Conservation (phyloP, 2,329 filamentous ascomycete genomes). For the Rutstroemia sp. region DNA sequence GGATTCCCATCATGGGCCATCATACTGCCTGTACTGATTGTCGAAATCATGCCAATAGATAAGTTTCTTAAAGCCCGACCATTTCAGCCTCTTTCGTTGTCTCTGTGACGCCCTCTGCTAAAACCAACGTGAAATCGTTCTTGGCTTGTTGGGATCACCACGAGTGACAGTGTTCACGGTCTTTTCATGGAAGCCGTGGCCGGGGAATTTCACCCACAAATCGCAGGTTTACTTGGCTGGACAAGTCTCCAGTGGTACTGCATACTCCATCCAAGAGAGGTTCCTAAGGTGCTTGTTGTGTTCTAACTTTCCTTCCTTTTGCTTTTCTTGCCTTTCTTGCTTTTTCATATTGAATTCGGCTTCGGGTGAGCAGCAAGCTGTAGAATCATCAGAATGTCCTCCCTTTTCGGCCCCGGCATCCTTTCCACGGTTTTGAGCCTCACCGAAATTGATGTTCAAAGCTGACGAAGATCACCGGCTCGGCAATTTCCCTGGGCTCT, state of each 20-base stretch:
- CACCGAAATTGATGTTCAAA: background rate
- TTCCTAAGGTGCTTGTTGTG: background rate
- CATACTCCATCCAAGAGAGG: background rate
- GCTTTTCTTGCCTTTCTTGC: background rate
- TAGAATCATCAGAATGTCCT: background rate
- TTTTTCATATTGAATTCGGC: background rate
- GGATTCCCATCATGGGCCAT: too few relatives aligned
- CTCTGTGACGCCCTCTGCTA: too few relatives aligned
- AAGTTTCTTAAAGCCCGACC: too few relatives aligned
- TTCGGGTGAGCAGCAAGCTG: background rate
- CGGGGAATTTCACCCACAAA: constrained; percentile 40
- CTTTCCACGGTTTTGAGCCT: background rate
- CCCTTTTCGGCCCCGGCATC: background rate
- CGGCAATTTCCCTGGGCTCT: constrained; percentile 21
- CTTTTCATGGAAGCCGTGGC: constrained; percentile 36
- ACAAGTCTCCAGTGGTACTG: background rate
- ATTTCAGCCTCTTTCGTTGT: too few relatives aligned
- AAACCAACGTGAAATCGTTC: too few relatives aligned
- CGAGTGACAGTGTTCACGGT: too few relatives aligned
- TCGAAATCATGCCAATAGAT: too few relatives aligned
- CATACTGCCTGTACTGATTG: too few relatives aligned
- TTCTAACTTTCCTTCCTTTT: background rate
- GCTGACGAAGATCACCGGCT: background rate
- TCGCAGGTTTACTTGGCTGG: constrained; percentile 26
- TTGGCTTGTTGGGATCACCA: too few relatives aligned